These are phyloP conservation scores for Picea glauca DNA, from an alignment of 75 land plant genomes.

Conservation along the genomic window DNA sequence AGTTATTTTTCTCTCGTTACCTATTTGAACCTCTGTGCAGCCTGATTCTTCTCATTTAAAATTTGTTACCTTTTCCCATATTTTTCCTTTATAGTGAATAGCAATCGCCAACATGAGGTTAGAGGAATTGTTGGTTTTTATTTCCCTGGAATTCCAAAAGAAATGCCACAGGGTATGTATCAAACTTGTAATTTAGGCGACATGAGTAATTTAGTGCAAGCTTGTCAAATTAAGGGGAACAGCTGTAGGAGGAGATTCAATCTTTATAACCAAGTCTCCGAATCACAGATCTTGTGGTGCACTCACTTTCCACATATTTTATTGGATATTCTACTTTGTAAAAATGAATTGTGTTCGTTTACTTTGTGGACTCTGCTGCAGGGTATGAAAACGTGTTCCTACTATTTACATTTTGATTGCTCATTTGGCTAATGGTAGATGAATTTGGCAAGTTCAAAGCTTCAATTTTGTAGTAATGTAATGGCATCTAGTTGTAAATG, in stretches of 20 bases:
- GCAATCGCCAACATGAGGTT: background rate
- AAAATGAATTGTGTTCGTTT: background rate
- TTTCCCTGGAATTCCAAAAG: background rate
- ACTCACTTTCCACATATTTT: background rate
- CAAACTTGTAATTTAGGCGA: background rate
- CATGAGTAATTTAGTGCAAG: background rate
- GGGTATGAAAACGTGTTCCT: background rate
- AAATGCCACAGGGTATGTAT: background rate
- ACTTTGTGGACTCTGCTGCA: background rate
- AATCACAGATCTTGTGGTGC: background rate
- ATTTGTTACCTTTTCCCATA: background rate
- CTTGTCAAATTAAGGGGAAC: no score
- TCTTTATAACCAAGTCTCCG: background rate
- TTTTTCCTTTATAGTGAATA: background rate
- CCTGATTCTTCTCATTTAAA: background rate
- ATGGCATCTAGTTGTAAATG: background rate
- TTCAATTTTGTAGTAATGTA: background rate
- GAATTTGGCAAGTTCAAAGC: no score
- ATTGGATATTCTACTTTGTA: background rate
- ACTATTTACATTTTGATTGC: background rate
- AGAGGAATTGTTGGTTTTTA: background rate
- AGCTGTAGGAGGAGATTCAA: background rate
- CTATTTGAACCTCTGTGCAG: background rate
- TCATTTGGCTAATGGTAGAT: background rate
- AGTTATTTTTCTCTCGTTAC: background rate